Evolutionary conservation across 2,329 filamentous ascomycete genomes (phyloP).

Genomic region (Alternaria sp.): DNA sequence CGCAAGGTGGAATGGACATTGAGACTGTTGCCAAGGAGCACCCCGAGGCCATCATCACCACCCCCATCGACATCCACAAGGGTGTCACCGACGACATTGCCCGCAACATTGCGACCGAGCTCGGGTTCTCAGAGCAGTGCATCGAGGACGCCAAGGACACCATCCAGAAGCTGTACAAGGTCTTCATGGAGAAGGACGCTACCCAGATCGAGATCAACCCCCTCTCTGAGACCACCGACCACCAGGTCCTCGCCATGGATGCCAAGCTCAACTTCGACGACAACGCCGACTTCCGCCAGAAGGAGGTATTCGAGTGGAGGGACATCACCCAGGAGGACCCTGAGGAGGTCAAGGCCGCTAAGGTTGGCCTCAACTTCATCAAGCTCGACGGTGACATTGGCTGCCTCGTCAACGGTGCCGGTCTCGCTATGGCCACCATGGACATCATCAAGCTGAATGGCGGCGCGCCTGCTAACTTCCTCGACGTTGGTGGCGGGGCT

Average conservation of each 20-base stretch:
- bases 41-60: slow-evolving; percentile 94
- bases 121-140: slow-evolving; percentile 98
- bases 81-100: slow-evolving; percentile 97
- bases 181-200: slow-evolving; percentile 97
- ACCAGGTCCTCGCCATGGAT: slow-evolving; percentile 98
- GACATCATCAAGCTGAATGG: slow-evolving; percentile 99
- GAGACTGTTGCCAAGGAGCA: slow-evolving; percentile 98
- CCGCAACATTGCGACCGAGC: slow-evolving; percentile 83
- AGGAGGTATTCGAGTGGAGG: slow-evolving; percentile 93
- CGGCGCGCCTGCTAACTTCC: slow-evolving; percentile 94
- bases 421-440: slow-evolving; percentile 99
- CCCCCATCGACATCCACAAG: slow-evolving; percentile 88
- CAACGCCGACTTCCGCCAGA: slow-evolving; percentile 97
- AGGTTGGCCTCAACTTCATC: slow-evolving; percentile 98
- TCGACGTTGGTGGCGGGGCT: slow-evolving; percentile 97
- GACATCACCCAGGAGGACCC: slow-evolving; percentile 95
- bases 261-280: slow-evolving; percentile 99
- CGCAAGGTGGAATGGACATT: slow-evolving; percentile 99
- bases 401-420: slow-evolving; percentile 98
- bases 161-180: slow-evolving; percentile 98
- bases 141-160: slow-evolving; percentile 93
- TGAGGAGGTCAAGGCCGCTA: slow-evolving; percentile 94
- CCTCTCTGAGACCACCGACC: slow-evolving; percentile 95
- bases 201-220: slow-evolving; percentile 99
- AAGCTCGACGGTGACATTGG: slow-evolving; percentile 99